Base-by-base conservation (phyloP, 176 grass and related monocot species). In the Lolium multiflorum region DNA sequence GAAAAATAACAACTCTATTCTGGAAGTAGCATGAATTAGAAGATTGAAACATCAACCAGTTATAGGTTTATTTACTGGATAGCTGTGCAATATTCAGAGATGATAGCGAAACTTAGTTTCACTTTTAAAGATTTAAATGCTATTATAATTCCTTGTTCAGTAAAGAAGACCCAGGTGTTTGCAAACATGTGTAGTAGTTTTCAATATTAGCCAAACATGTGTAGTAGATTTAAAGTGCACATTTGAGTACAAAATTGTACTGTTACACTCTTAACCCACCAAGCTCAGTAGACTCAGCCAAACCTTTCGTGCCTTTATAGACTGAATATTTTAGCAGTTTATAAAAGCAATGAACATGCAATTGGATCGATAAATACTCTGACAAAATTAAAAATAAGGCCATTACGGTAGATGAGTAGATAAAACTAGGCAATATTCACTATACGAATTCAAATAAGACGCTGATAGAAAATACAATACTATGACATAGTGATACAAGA, bases 341-440 rank as follows among this genome's bases (percentile, higher is more conserved):
- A 51, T 12, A 51, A 51, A 51, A 51, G 12, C 13, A 51, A 51
- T 51, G 49, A 51, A 12, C 12, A 51, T 14, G 1, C 49, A 3
- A 35, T 35, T 48, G 14, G 1, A 6, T 9, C 10, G 44, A 50
- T 10, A 47, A n/a, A 60, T 71, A 72, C 11, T 31, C n/a, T 6
- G 11, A 72, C 4, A 39, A 25, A 11, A 74, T 49, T 50, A 71
- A 61, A 38, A 86, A 35, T 70, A 86, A 52, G 76, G 11, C 51
- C 17, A 35, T 69, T 20, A 56, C n/a, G 43, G 13, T 11, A 59
- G 56, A 21, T 17, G 20, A 60, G 6, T 62, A 82, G 37, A 74
- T 55, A 13, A 72, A 10, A 62, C 12, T 65, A 54, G 1, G 24
- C 1, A 10, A 62, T 5, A 58, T 71, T 79, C 5, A 55, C 14